Conservation (phyloP, 2,329 filamentous ascomycete genomes). For the Monilinia fructicola region DNA sequence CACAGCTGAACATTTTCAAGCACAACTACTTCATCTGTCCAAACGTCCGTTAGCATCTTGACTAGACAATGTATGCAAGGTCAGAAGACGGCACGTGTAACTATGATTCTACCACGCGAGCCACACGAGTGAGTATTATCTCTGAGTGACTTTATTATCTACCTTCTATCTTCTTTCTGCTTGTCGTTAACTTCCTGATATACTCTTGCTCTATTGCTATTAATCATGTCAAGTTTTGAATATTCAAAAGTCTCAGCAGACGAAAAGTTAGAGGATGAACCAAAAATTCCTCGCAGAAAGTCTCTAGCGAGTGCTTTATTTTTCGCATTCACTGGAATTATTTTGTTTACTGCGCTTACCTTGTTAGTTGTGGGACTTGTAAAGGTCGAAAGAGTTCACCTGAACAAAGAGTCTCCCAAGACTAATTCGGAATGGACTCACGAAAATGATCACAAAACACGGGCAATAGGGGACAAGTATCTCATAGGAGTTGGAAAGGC, state of each 20-base stretch:
- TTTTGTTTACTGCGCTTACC: conserved; percentile 9
- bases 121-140: not conserved
- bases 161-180: not conserved
- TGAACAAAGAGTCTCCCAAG: not conserved
- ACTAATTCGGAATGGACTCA: conserved; percentile 5
- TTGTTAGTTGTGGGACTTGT: conserved; percentile 5
- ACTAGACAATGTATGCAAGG: not conserved
- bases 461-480: conserved; percentile 46
- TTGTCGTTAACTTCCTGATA: not conserved
- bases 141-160: not conserved
- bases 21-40: not conserved
- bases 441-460: conserved; percentile 23
- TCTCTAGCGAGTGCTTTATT: conserved; percentile 12
- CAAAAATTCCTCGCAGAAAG: not conserved
- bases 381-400: not conserved
- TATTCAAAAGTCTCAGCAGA: conserved; percentile 12
- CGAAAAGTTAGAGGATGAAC: conserved; percentile 15
- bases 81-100: conserved; percentile 19
- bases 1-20: not conserved
- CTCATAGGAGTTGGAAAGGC: conserved; percentile 68
- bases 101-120: conserved; percentile 13
- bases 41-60: conserved; percentile 10
- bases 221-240: conserved; percentile 18
- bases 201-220: not conserved
- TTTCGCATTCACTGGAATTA: not conserved